These are phyloP conservation scores for Penicillium thymicola DNA, from an alignment of 2,329 filamentous ascomycete genomes.

Conservation along the genomic window DNA sequence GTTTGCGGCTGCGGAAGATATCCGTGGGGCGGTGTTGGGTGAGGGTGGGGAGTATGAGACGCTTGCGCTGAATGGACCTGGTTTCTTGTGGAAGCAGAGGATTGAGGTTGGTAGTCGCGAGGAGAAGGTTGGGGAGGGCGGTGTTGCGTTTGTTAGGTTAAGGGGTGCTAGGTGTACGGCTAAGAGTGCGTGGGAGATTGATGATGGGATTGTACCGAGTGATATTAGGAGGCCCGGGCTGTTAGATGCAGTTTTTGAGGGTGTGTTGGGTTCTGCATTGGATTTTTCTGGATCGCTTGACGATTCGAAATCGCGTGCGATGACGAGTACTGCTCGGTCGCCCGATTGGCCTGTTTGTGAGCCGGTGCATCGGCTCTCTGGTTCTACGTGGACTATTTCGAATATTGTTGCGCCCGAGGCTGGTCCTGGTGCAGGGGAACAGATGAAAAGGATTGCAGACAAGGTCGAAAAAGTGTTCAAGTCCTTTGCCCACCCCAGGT, in stretches of 20 bases:
- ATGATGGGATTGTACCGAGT: slow-evolving; percentile 22
- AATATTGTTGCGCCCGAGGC: slow-evolving; percentile 40
- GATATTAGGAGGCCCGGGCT: slow-evolving; percentile 55
- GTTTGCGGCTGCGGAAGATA: slow-evolving; percentile 58
- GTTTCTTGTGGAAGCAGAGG: slow-evolving; percentile 65
- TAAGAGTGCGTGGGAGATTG: slow-evolving; percentile 32
- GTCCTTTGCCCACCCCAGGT: slow-evolving; percentile 7
- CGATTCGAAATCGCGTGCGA: neutral
- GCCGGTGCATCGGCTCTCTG: slow-evolving; percentile 21
- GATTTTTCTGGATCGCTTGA: neutral
- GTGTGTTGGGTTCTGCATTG: slow-evolving; percentile 31
- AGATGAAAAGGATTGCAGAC: slow-evolving; percentile 37
- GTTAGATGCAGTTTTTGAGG: slow-evolving; percentile 62
- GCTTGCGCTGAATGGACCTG: slow-evolving; percentile 76
- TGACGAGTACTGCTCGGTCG: neutral
- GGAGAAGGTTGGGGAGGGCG: slow-evolving; percentile 67
- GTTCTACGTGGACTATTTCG: slow-evolving; percentile 34
- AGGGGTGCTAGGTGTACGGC: slow-evolving; percentile 53
- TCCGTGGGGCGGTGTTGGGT: slow-evolving; percentile 71
- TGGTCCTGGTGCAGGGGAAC: slow-evolving; percentile 39
- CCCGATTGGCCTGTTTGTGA: slow-evolving; percentile 12
- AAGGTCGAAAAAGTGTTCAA: slow-evolving; percentile 19
- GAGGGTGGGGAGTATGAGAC: slow-evolving; percentile 98
- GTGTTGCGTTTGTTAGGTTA: slow-evolving; percentile 70
- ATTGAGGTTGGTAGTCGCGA: slow-evolving; percentile 60